These are phyloP conservation scores for Boletus fagicola DNA, from an alignment of 768 basidiomycete genomes.

Conservation along the genomic window DNA sequence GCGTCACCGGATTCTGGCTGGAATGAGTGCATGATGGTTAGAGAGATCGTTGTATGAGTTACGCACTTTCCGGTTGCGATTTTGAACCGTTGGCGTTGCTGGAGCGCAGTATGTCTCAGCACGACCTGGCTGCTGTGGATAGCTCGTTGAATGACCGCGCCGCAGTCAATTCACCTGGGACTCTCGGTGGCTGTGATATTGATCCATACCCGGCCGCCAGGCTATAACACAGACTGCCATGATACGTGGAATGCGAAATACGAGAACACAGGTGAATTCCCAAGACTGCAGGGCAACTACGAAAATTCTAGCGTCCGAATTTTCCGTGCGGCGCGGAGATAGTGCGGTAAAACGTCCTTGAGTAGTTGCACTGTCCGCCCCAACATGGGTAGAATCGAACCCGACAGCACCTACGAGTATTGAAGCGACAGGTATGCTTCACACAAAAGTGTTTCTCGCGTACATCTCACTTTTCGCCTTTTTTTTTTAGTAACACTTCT, in stretches of 20 bases:
- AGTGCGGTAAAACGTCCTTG: background rate
- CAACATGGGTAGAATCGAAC: too few species aligned
- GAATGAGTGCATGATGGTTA: slow-evolving; percentile 6
- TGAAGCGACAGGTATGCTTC: slow-evolving; percentile 51
- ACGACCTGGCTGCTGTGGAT: background rate
- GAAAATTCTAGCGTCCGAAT: background rate
- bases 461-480: background rate
- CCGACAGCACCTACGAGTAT: too few species aligned
- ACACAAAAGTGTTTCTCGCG: background rate
- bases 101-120: slow-evolving; percentile 1
- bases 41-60: background rate
- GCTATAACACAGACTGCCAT: background rate
- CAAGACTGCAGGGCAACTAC: background rate
- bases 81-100: background rate
- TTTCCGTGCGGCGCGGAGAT: background rate
- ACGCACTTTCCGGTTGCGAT: background rate
- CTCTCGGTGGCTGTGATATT: slow-evolving; percentile 6
- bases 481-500: slow-evolving; percentile 75
- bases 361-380: too few species aligned
- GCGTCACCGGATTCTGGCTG: background rate
- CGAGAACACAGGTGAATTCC: background rate
- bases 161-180: background rate
- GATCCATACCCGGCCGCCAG: background rate
- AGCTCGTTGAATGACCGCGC: background rate
- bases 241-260: background rate